Conservation (phyloP, 2,329 filamentous ascomycete genomes). For the Acephala macrosclerotiorum region DNA sequence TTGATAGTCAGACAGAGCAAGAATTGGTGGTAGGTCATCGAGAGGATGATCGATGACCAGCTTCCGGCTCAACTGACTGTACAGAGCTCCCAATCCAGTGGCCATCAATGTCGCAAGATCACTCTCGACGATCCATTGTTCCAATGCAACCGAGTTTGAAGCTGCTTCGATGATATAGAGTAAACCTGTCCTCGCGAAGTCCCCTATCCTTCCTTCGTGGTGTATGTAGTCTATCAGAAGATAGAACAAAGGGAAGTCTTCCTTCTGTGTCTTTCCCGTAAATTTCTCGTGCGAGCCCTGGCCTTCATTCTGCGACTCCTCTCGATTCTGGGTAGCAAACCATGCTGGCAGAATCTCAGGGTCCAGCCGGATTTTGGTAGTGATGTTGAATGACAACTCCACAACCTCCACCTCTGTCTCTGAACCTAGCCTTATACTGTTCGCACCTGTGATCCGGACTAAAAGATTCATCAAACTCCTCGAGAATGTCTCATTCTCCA, state of each 20-base stretch:
- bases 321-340: conserved; percentile 73
- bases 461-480: conserved; percentile 87
- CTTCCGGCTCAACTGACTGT: conserved; percentile 75
- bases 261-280: conserved; percentile 83
- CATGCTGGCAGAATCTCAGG: conserved; percentile 87
- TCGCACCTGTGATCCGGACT: conserved; percentile 77
- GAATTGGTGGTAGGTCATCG: conserved; percentile 79
- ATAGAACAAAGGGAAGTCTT: conserved; percentile 96
- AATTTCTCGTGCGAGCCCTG: conserved; percentile 70
- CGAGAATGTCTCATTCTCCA: conserved; percentile 86
- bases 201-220: conserved; percentile 90
- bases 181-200: conserved; percentile 93
- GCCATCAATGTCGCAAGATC: conserved; percentile 98
- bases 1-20: conserved; percentile 88
- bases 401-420: conserved; percentile 90
- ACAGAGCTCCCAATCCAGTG: conserved; percentile 83
- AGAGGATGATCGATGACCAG: conserved; percentile 80
- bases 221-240: conserved; percentile 96
- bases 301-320: conserved; percentile 42
- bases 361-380: conserved; percentile 92
- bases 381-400: conserved; percentile 93
- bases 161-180: conserved; percentile 96
- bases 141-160: conserved; percentile 79
- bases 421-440: conserved; percentile 74
- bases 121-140: conserved; percentile 97